phyloP scores from a whole-genome alignment of 306 rosid genomes.

The Cucumis hystrix region DNA sequence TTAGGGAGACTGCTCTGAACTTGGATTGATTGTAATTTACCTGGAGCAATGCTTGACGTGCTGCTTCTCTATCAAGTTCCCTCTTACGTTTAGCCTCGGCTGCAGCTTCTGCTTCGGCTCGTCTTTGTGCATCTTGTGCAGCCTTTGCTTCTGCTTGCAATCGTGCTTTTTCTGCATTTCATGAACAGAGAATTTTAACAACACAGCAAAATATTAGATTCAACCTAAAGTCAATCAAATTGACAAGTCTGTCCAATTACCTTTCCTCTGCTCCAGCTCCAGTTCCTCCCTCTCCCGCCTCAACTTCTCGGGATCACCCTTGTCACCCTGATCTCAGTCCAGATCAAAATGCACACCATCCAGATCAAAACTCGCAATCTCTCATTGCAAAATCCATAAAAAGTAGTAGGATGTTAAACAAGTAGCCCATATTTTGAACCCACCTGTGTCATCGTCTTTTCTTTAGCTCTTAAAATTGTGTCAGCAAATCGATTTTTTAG shows the following conservation, averaged over 20 bases:
- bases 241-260: conserved; percentile 11
- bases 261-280: conserved; percentile 60
- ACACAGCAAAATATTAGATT: background rate
- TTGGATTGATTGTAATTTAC: conserved; percentile 17
- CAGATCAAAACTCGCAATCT: conserved; percentile 1
- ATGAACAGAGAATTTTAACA: background rate
- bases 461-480: conserved; percentile 76
- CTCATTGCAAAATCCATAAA: conserved; percentile 1
- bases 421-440: background rate
- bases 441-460: conserved; percentile 67
- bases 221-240: background rate
- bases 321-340: conserved; percentile 47
- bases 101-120: conserved; percentile 62
- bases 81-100: conserved; percentile 71
- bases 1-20: background rate
- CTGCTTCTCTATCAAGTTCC: conserved; percentile 85
- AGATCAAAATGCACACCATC: conserved; percentile 6
- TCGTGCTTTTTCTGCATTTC: conserved; percentile 58
- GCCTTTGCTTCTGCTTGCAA: conserved; percentile 81
- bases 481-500: conserved; percentile 62
- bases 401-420: conserved; percentile 7
- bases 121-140: conserved; percentile 66
- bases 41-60: conserved; percentile 66
- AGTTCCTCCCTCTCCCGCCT: conserved; percentile 56
- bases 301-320: conserved; percentile 75